These are phyloP conservation scores for Oryza glumipatula DNA, from an alignment of 176 grass and related monocot species.

Conservation along the genomic window DNA sequence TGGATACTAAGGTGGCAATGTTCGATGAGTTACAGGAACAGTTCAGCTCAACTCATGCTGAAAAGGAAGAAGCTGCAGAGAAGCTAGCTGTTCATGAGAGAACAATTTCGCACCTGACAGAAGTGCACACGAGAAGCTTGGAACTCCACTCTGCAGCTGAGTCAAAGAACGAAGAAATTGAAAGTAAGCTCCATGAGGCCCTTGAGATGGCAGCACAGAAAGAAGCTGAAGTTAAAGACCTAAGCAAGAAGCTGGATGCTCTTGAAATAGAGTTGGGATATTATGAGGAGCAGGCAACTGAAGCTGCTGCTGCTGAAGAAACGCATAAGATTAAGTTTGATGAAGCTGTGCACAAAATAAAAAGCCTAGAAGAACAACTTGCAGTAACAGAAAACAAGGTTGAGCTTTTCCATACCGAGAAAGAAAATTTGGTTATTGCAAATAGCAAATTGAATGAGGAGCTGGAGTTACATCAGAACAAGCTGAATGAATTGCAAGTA, in stretches of 20 bases:
- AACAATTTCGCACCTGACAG: constrained; percentile 56
- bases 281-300: constrained; percentile 71
- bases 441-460: constrained; percentile 67
- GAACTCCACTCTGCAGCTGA: constrained; percentile 59
- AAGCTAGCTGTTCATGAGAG: constrained; percentile 55
- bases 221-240: constrained; percentile 70
- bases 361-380: constrained; percentile 54
- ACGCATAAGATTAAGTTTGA: constrained; percentile 52
- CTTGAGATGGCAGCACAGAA: constrained; percentile 50
- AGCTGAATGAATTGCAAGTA: constrained; percentile 74
- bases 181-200: constrained; percentile 54
- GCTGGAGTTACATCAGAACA: constrained; percentile 58
- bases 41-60: constrained; percentile 51
- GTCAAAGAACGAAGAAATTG: constrained; percentile 53
- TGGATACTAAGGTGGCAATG: constrained; percentile 52
- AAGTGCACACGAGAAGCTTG: constrained; percentile 56
- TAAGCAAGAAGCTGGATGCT: constrained; percentile 72
- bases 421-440: constrained; percentile 59
- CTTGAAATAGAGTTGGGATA: constrained; percentile 75
- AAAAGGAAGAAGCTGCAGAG: constrained; percentile 55
- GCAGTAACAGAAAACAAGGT: constrained; percentile 50
- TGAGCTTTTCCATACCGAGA: constrained; percentile 54
- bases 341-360: constrained; percentile 48
- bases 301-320: constrained; percentile 58
- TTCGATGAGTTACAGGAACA: constrained; percentile 62